phyloP scores from a whole-genome alignment of 2,329 filamentous ascomycete species.

The Aspergillus sojae region DNA sequence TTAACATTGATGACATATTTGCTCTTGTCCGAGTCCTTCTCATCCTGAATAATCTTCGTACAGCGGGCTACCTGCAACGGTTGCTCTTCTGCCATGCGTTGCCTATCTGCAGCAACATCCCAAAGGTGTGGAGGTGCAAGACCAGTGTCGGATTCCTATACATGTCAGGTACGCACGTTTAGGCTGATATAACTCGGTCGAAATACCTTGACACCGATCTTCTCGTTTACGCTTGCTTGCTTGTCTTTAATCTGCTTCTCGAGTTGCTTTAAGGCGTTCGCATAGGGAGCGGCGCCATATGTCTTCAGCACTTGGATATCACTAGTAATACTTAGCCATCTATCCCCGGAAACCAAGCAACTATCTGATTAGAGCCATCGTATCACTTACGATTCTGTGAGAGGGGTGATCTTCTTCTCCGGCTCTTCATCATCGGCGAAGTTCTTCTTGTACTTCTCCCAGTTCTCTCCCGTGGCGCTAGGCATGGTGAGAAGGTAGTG shows the following conservation, averaged over 20 bases:
- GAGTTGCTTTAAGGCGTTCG: constrained; percentile 89
- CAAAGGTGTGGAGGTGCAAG: constrained; percentile 97
- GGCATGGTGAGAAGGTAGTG: constrained; percentile 65
- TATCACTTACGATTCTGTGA: constrained; percentile 83
- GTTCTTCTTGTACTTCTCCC: constrained; percentile 99
- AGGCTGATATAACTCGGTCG: constrained; percentile 1
- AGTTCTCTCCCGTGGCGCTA: constrained; percentile 88
- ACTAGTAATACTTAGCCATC: constrained; percentile 56
- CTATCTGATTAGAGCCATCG: neutral
- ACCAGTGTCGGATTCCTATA: constrained; percentile 93
- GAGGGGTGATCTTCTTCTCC: constrained; percentile 98
- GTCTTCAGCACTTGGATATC: constrained; percentile 99
- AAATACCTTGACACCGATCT: constrained; percentile 70
- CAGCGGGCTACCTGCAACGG: constrained; percentile 95
- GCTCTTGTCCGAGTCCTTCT: constrained; percentile 94
- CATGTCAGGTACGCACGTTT: constrained; percentile 28
- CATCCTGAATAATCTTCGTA: constrained; percentile 98
- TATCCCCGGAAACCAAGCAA: neutral
- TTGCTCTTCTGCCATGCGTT: constrained; percentile 98
- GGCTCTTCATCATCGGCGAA: constrained; percentile 96
- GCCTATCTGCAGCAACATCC: constrained; percentile 96
- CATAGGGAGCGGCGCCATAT: constrained; percentile 95
- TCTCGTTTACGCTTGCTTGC: constrained; percentile 96
- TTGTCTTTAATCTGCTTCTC: constrained; percentile 99
- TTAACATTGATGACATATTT: constrained; percentile 99